Percentiles rank a stretch among this genome's conserved stretches.
These are phyloP conservation scores for Funneliformis geosporum DNA, from an alignment of 192 early-diverging fungal genomes.

Conservation along the genomic window DNA sequence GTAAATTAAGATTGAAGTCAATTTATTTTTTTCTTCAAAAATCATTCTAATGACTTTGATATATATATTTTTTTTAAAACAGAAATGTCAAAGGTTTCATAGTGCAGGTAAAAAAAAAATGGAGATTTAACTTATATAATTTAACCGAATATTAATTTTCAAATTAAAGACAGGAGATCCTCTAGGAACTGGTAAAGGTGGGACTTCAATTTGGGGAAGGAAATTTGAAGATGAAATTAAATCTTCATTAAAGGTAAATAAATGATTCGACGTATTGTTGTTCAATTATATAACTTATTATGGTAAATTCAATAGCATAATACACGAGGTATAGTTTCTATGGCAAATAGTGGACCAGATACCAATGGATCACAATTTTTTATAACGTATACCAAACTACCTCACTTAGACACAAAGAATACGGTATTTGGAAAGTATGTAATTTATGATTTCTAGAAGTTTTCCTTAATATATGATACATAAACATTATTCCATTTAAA, in stretches of 20 bases:
- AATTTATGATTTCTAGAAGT: neutral
- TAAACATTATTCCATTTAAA: conserved; percentile 33
- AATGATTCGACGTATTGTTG: neutral
- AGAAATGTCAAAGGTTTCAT: conserved; percentile 86
- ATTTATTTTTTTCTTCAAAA: neutral
- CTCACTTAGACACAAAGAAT: conserved; percentile 88
- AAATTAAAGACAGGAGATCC: conserved; percentile 77
- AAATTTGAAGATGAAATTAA: conserved; percentile 83
- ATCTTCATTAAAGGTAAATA: conserved; percentile 67
- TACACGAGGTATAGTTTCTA: conserved; percentile 82
- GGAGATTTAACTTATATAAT: too few relatives aligned
- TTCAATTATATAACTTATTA: neutral
- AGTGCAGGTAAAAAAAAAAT: conserved; percentile 57
- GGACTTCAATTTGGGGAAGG: conserved; percentile 81
- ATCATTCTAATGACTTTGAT: neutral
- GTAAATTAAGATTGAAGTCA: conserved; percentile 22
- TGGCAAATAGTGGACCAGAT: conserved; percentile 90
- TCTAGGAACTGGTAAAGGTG: conserved; percentile 84
- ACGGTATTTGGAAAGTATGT: conserved; percentile 87
- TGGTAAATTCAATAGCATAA: conserved; percentile 64
- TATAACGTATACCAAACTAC: conserved; percentile 85
- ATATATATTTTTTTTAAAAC: neutral
- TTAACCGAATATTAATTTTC: neutral
- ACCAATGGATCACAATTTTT: conserved; percentile 92
- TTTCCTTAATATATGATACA: neutral